Conservation (phyloP, 2,329 filamentous ascomycete species). For the Volutella citrinella region DNA sequence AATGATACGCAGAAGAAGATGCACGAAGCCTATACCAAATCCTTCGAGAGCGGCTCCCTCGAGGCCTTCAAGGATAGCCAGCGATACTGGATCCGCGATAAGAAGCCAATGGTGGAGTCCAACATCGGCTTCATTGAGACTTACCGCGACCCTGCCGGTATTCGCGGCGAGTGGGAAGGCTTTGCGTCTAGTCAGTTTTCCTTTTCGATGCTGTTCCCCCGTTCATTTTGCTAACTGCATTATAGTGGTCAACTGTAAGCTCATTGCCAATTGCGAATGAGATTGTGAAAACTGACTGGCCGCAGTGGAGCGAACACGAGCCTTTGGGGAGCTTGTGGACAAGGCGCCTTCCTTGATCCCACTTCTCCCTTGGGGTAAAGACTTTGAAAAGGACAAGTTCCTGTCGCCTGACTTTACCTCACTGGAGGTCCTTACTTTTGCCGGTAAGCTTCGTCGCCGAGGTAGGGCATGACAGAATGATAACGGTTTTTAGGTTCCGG, state of each 20-base stretch:
- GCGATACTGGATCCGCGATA: slow-evolving; percentile 78
- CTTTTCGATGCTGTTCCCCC: neutral
- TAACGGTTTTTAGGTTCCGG: slow-evolving; percentile 45
- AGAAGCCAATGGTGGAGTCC: slow-evolving; percentile 74
- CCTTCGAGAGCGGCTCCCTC: slow-evolving; percentile 71
- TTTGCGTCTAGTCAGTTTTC: slow-evolving; percentile 60
- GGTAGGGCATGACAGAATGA: slow-evolving; percentile 27
- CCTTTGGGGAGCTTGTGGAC: slow-evolving; percentile 81
- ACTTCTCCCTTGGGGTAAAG: slow-evolving; percentile 79
- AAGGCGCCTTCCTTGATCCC: slow-evolving; percentile 82
- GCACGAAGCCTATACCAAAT: slow-evolving; percentile 70
- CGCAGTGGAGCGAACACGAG: slow-evolving; percentile 73
- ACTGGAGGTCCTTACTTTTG: slow-evolving; percentile 83
- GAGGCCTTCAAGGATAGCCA: slow-evolving; percentile 79
- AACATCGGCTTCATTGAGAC: slow-evolving; percentile 86
- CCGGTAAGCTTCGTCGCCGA: slow-evolving; percentile 21
- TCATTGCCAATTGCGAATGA: neutral
- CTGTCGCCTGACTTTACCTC: slow-evolving; percentile 94
- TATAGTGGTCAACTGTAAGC: slow-evolving; percentile 64
- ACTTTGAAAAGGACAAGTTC: slow-evolving; percentile 97
- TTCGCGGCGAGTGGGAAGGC: slow-evolving; percentile 82
- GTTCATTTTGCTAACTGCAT: slow-evolving; percentile 15
- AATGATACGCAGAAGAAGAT: slow-evolving; percentile 74
- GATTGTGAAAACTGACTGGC: slow-evolving; percentile 1
- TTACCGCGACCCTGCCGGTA: slow-evolving; percentile 77